Base-by-base conservation (phyloP, 106 monocot species). In the Dendrobium catenatum region DNA sequence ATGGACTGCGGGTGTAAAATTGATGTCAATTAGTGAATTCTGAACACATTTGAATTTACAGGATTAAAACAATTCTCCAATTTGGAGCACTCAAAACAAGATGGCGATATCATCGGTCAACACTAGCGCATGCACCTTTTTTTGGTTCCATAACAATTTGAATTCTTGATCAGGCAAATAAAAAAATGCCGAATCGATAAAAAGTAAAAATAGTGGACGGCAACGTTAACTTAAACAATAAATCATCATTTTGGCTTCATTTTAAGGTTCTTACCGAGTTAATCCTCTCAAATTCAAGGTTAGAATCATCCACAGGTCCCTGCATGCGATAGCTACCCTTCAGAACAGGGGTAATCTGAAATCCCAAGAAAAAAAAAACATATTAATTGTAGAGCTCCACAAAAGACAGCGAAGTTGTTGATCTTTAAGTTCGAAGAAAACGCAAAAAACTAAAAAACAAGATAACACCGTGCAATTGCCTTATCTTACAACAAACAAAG, bases 221-320 rank as follows among this genome's bases (percentile, higher is more conserved):
- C 3, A 15, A 51, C 15, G 15, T 51, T 51, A 22, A 64, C 8
- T 5, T 22, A 6, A 24, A 64, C 4, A 64, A 64, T 9, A 64
- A 72, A 72, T 5, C 72, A 72, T 15, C 72, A 72, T 37, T 37
- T 20, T 33, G 29, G 68, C 26, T 33, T 29, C 68, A 48, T 68
- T 19, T 72, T 17, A 40, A 72, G 37, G 33, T 4, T 33, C 13
- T 72, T 40, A 72, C 31, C 72, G 16, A 72, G 16, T 72, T 72
- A 72, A 9, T 33, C 72, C 72, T 72, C 72, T 40, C 31, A 72
- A 72, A 27, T 72, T 72, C 72, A 72, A 33, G 15, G 33, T 72
- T 5, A 37, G 27, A 72, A 72, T 72, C 72, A 17, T 72, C 72
- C 15, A 40, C 72, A 37, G 33, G 20, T 70, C 70, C 70, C 70